Percentiles rank a stretch among this genome's conserved stretches.
These are phyloP conservation scores for Aspergillus floridensis DNA, from an alignment of 2,329 filamentous ascomycete species.

Conservation along the genomic window DNA sequence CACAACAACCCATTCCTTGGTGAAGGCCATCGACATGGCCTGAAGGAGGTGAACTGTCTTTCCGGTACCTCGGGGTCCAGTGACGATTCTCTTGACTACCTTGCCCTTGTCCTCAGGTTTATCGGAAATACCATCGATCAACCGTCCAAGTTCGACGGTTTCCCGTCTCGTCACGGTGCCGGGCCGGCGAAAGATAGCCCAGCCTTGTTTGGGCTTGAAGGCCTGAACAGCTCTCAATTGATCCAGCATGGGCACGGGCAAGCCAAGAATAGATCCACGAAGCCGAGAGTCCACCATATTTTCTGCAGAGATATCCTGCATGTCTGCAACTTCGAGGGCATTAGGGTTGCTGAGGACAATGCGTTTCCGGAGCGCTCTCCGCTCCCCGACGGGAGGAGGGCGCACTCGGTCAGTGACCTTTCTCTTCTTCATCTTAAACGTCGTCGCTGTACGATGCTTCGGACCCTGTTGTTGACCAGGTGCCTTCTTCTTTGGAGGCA, in stretches of 20 bases:
- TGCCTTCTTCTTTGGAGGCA: constrained; percentile 52
- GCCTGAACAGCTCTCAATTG: constrained; percentile 78
- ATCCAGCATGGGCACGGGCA: constrained; percentile 71
- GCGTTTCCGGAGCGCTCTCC: constrained; percentile 81
- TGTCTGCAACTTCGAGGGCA: constrained; percentile 71
- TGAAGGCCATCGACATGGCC: constrained; percentile 73
- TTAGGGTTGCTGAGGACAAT: constrained; percentile 94
- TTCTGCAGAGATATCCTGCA: constrained; percentile 59
- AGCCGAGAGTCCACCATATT: constrained; percentile 56
- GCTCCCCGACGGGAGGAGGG: constrained; percentile 71
- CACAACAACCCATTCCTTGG: constrained; percentile 85
- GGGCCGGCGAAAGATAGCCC: constrained; percentile 80
- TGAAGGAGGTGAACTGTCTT: constrained; percentile 88
- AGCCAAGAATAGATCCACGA: constrained; percentile 64
- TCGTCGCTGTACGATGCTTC: constrained; percentile 41
- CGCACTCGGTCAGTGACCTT: constrained; percentile 45
- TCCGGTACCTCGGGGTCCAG: constrained; percentile 70
- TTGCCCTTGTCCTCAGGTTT: constrained; percentile 36
- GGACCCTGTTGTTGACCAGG: constrained; percentile 19
- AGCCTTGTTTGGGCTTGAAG: constrained; percentile 87
- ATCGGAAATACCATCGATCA: constrained; percentile 57
- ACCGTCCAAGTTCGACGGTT: constrained; percentile 67
- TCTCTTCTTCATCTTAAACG: constrained; percentile 48
- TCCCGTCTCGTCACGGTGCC: constrained; percentile 75
- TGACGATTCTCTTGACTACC: constrained; percentile 61